Base-by-base conservation (phyloP, 2,329 filamentous ascomycete species). In the Furcasterigmium sp. region DNA sequence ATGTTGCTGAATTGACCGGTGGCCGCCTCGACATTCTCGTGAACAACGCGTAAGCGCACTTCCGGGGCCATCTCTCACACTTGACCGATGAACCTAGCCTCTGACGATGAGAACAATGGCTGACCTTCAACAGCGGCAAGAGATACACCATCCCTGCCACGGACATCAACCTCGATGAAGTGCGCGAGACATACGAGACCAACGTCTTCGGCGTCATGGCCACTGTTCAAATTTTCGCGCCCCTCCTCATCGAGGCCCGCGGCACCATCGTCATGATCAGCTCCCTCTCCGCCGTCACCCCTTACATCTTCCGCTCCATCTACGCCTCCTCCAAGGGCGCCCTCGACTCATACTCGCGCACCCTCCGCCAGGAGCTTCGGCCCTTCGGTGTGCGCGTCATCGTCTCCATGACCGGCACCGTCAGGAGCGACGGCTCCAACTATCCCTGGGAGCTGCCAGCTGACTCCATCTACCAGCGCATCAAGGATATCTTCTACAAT, bases 41-140 rank as follows among this genome's bases (percentile, higher is more conserved):
- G 39, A 81, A 80, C 59, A 81, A 81, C 47, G 76, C 77, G 73
- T 78, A 49, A 47, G 68, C n/a, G n/a, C n/a, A n/a, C n/a, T n/a
- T n/a, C n/a, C n/a, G n/a, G n/a, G n/a, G n/a, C n/a, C 14, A n/a
- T 32, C n/a, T 9, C 18, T 28, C 15, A 18, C 17, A 11, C 4
- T 35, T 17, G 32, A 5, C 32, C 5, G 5, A 14, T 29, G 26
- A 29, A 29, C 8, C 36, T n/a, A 14, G 15, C 17, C 34, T 20
- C 36, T n/a, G n/a, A n/a, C n/a, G n/a, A n/a, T n/a, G n/a, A n/a
- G n/a, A n/a, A n/a, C n/a, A n/a, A n/a, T n/a, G n/a, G 21, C 42
- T 50, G 21, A 50, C 23, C 13, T 11, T 23, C 11, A 8, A 3
- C 47, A 77, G 74, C 30, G 75, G 75, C 43, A 67, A 70, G 43